These are phyloP conservation scores for Macadamia integrifolia DNA, from an alignment of 164 flowering plant genomes.

Conservation along the genomic window DNA sequence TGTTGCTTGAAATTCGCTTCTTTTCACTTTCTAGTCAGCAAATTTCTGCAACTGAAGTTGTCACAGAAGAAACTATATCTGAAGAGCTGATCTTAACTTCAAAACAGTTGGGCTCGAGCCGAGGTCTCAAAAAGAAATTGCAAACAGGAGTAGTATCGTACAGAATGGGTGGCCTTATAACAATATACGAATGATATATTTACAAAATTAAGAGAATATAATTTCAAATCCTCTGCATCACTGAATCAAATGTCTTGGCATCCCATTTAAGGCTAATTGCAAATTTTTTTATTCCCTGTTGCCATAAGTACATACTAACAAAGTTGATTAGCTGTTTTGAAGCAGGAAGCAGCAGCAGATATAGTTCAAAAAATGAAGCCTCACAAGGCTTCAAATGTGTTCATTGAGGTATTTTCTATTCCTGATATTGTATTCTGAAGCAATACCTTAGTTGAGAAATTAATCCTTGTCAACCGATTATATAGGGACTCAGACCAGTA, in stretches of 20 bases:
- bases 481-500: constrained; percentile 27
- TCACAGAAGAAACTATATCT: too few relatives aligned
- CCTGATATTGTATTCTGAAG: too few relatives aligned
- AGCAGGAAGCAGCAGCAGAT: constrained; percentile 42
- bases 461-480: background rate
- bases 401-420: constrained; percentile 21
- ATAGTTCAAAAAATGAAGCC: constrained; percentile 28
- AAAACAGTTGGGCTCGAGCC: too few relatives aligned
- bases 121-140: too few relatives aligned
- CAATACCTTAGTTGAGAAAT: background rate
- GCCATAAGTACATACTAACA: background rate
- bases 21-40: too few relatives aligned
- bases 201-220: background rate
- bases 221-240: background rate
- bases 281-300: background rate
- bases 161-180: too few relatives aligned
- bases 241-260: background rate
- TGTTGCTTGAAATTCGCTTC: too few relatives aligned
- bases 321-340: background rate
- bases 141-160: too few relatives aligned
- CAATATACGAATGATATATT: too few relatives aligned
- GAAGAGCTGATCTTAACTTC: too few relatives aligned
- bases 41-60: too few relatives aligned
- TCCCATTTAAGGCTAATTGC: background rate
- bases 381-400: constrained; percentile 18